Evolutionary conservation across 352 stramenopile species (phyloP).

Genomic region (Phytopythium montanum): DNA sequence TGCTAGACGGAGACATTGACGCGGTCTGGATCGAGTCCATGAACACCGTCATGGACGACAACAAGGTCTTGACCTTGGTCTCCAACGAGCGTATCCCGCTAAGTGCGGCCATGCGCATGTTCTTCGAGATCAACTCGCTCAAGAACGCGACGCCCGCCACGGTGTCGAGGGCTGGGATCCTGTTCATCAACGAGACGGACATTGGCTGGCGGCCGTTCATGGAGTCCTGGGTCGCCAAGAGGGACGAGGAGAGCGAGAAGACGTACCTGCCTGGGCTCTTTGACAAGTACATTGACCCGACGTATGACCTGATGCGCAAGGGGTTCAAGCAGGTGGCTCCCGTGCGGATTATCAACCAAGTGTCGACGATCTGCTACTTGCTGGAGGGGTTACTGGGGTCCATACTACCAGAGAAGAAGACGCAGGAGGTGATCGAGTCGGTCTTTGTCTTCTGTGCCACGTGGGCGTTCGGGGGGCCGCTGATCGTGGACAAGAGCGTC

Average conservation of each 20-base stretch:
- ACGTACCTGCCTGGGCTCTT: slow-evolving; percentile 93
- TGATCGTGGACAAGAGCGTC: slow-evolving; percentile 92
- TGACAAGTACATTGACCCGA: slow-evolving; percentile 95
- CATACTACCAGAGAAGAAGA: slow-evolving; percentile 89
- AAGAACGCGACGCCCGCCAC: slow-evolving; percentile 86
- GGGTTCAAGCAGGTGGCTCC: slow-evolving; percentile 95
- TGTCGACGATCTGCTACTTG: slow-evolving; percentile 95
- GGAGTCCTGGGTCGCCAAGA: slow-evolving; percentile 93
- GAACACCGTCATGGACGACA: slow-evolving; percentile 98
- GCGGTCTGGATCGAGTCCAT: slow-evolving; percentile 91
- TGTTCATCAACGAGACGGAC: slow-evolving; percentile 88
- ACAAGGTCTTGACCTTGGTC: slow-evolving; percentile 94
- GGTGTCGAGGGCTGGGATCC: slow-evolving; percentile 83
- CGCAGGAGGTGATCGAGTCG: slow-evolving; percentile 91
- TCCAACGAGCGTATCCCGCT: slow-evolving; percentile 86
- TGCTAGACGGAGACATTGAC: slow-evolving; percentile 87
- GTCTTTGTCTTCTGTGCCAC: slow-evolving; percentile 96
- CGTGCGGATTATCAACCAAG: slow-evolving; percentile 94
- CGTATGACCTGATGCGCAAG: slow-evolving; percentile 93
- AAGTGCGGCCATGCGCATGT: slow-evolving; percentile 85
- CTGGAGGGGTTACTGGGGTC: slow-evolving; percentile 91
- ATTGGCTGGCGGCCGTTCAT: slow-evolving; percentile 96
- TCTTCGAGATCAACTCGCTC: slow-evolving; percentile 89
- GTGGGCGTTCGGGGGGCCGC: slow-evolving; percentile 95
- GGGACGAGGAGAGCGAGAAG: slow-evolving; percentile 89